A percentile compares a stretch with the other conserved stretches of the same genome.
phyloP scores from a whole-genome alignment of 208 protist species.

The Trypanosoma theileri region DNA sequence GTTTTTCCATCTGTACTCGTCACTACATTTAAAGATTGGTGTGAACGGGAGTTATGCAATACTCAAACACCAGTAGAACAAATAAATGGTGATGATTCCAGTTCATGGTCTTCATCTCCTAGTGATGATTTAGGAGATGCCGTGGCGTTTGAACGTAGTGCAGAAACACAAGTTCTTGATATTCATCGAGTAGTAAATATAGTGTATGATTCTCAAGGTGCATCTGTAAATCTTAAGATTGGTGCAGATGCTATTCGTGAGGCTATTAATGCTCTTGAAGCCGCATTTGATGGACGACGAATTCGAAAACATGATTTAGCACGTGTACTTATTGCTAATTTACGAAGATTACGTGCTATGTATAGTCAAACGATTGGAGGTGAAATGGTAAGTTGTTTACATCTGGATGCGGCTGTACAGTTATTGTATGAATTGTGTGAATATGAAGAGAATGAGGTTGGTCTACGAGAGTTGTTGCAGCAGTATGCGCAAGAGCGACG shows the following conservation, averaged over 20 bases:
- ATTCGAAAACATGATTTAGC: constrained; percentile 74
- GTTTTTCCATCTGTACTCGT: constrained; percentile 31
- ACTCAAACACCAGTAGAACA: background rate
- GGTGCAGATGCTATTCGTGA: constrained; percentile 58
- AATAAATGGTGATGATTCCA: constrained; percentile 22
- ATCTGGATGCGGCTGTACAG: constrained; percentile 34
- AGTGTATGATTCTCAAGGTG: constrained; percentile 83
- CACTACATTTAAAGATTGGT: constrained; percentile 24
- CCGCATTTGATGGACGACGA: constrained; percentile 43
- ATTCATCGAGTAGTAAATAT: constrained; percentile 76
- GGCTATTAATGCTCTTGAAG: constrained; percentile 57
- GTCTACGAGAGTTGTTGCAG: constrained; percentile 36
- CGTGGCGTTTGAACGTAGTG: constrained; percentile 77
- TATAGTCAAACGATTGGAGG: constrained; percentile 53
- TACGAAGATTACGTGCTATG: constrained; percentile 71
- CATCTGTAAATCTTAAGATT: constrained; percentile 70
- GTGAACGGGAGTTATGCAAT: constrained; percentile 17
- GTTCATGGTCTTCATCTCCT: constrained; percentile 13
- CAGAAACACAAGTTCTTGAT: constrained; percentile 68
- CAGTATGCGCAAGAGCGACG: constrained; percentile 10
- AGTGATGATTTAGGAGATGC: constrained; percentile 61
- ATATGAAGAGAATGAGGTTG: constrained; percentile 59
- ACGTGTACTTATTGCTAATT: constrained; percentile 68
- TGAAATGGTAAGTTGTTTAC: constrained; percentile 43
- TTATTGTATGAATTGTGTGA: constrained; percentile 82